Evolutionary conservation across 129 eudicot species (phyloP).

Genomic region (carrot (Daucus carota)): DNA sequence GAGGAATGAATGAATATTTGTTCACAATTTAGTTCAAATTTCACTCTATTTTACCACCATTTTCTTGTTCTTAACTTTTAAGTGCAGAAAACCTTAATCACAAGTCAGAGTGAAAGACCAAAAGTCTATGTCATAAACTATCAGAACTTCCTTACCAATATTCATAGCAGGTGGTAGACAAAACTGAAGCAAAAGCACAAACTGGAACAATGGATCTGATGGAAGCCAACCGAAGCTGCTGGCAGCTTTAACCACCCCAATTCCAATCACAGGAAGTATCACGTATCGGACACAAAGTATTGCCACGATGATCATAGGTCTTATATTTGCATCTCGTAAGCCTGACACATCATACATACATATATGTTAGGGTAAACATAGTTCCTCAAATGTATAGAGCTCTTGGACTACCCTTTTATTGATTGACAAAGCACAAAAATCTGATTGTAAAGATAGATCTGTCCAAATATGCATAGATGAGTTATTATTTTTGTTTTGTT

Average conservation of each 20-base stretch:
- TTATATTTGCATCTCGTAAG: conserved; percentile 36
- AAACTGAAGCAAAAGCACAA: conserved; percentile 73
- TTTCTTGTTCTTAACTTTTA: no score
- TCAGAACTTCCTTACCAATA: conserved; percentile 37
- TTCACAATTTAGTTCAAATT: no score
- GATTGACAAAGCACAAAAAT: background rate
- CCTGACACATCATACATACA: conserved; percentile 30
- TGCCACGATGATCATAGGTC: conserved; percentile 28
- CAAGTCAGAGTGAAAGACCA: background rate
- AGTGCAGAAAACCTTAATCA: no score
- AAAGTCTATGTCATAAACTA: background rate
- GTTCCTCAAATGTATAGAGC: background rate
- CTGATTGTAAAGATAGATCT: background rate
- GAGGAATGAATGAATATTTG: no score
- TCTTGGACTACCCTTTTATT: background rate
- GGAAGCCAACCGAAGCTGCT: conserved; percentile 63
- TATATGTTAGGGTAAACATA: background rate
- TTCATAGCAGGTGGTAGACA: conserved; percentile 86
- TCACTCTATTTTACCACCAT: no score
- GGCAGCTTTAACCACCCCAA: conserved; percentile 61
- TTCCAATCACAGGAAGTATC: conserved; percentile 57
- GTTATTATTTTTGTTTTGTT: background rate
- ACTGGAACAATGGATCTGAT: conserved; percentile 64
- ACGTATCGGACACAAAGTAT: conserved; percentile 52
- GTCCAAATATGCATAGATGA: background rate